Conservation (phyloP, 805 yeast species). For the Saccharomycopsis malanga region DNA sequence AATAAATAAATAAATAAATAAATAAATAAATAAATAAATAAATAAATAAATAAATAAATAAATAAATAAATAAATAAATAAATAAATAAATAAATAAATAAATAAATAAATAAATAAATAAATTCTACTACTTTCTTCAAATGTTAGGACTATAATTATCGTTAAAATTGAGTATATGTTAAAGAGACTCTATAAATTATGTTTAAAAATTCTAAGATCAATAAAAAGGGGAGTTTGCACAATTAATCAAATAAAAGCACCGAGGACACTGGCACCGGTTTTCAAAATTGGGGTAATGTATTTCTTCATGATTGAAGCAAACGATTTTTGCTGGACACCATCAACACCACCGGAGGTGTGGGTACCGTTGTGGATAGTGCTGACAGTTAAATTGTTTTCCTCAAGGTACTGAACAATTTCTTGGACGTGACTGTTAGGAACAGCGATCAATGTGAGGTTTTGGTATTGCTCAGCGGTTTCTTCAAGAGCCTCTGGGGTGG, state of each 20-base stretch:
- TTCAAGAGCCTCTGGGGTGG: not conserved
- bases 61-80: no score
- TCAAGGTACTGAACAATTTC: not conserved
- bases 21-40: no score
- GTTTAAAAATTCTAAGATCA: no score
- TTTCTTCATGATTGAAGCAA: slow-evolving; percentile 7
- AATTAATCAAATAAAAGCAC: not conserved
- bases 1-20: no score
- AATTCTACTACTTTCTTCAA: no score
- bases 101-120: no score
- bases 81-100: no score
- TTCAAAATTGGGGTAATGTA: slow-evolving; percentile 5
- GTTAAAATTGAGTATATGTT: no score
- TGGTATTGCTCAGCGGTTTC: not conserved
- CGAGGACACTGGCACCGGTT: slow-evolving; percentile 7
- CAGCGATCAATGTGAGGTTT: not conserved
- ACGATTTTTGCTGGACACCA: slow-evolving; percentile 11
- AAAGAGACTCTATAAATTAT: no score
- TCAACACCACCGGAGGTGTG: slow-evolving; percentile 1
- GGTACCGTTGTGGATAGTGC: slow-evolving; percentile 5
- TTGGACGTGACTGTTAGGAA: slow-evolving; percentile 1
- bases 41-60: no score
- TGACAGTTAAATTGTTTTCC: not conserved
- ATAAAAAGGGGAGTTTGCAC: no score
- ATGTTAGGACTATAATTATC: no score